Percentiles rank a stretch among this genome's conserved stretches.
Conservation (phyloP, 345 rosid species). For the Passiflora organensis region DNA sequence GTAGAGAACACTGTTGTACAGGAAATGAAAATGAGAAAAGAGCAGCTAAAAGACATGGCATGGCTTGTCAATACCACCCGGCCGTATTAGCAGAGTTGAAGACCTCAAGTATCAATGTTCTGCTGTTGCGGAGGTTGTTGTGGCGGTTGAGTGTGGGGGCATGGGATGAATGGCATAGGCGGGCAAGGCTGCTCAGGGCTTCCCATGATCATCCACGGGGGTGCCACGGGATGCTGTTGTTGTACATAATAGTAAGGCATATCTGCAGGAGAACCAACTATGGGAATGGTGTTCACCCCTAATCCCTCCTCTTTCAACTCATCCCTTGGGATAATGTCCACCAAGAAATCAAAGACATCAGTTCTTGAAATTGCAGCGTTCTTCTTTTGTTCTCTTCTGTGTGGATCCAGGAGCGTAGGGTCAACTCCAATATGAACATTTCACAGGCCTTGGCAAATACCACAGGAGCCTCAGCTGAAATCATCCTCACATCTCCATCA, state of each 20-base stretch:
- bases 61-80: neutral
- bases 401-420: slow-evolving; percentile 42
- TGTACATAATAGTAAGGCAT: slow-evolving; percentile 35
- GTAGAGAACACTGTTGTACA: neutral
- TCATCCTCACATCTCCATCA: slow-evolving; percentile 44
- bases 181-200: slow-evolving; percentile 38
- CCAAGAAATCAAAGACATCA: slow-evolving; percentile 42
- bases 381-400: slow-evolving; percentile 43
- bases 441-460: slow-evolving; percentile 41
- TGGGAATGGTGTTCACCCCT: slow-evolving; percentile 34
- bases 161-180: slow-evolving; percentile 29
- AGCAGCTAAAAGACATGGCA: neutral
- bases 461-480: slow-evolving; percentile 45
- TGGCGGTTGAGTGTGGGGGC: slow-evolving; percentile 30
- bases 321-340: slow-evolving; percentile 43
- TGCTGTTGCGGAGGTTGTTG: slow-evolving; percentile 21
- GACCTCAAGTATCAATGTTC: slow-evolving; percentile 7
- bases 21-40: neutral
- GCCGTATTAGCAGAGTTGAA: neutral
- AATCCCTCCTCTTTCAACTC: slow-evolving; percentile 45
- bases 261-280: slow-evolving; percentile 36
- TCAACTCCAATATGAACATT: slow-evolving; percentile 43
- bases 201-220: slow-evolving; percentile 37
- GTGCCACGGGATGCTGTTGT: slow-evolving; percentile 29
- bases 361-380: slow-evolving; percentile 40